Evolutionary conservation across 306 rosid species (phyloP).

Genomic region (Vachellia pachyceras): DNA sequence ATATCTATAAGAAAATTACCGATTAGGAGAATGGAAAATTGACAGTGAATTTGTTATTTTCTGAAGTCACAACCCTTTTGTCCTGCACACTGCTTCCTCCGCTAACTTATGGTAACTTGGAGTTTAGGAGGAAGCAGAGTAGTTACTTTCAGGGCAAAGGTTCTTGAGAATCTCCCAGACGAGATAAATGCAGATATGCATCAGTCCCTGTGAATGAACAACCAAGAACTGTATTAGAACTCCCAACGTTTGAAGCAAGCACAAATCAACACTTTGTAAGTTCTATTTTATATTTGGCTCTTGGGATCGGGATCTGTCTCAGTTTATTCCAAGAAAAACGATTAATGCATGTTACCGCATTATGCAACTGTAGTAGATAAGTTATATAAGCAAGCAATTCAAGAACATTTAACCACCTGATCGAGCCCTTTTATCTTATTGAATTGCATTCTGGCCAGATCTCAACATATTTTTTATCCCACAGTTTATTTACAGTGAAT

Average conservation of each 20-base stretch:
- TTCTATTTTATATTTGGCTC: not conserved
- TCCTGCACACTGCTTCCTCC: not conserved
- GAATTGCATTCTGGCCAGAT: not conserved
- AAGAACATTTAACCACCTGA: not conserved
- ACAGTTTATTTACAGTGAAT: not conserved
- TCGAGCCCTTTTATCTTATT: not conserved
- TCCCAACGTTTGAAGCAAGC: not conserved
- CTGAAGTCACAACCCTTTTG: not conserved
- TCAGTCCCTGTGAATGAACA: constrained; percentile 59
- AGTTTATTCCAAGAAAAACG: not conserved
- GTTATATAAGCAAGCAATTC: not conserved
- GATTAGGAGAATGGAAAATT: not conserved
- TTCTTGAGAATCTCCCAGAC: constrained; percentile 79
- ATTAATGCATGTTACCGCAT: not conserved
- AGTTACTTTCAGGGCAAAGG: constrained; percentile 55
- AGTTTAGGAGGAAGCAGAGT: not conserved
- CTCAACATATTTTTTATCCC: not conserved
- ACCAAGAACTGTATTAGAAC: not conserved
- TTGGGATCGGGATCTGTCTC: not conserved
- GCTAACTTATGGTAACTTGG: not conserved
- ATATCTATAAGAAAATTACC: constrained; percentile 12
- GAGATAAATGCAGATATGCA: constrained; percentile 78
- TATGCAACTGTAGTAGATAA: not conserved
- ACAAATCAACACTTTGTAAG: not conserved
- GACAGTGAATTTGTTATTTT: not conserved